A percentile compares a stretch with the other conserved stretches of the same genome.
Conservation (phyloP, 1,139 yeast species). For the Yamadazyma membranifaciens region DNA sequence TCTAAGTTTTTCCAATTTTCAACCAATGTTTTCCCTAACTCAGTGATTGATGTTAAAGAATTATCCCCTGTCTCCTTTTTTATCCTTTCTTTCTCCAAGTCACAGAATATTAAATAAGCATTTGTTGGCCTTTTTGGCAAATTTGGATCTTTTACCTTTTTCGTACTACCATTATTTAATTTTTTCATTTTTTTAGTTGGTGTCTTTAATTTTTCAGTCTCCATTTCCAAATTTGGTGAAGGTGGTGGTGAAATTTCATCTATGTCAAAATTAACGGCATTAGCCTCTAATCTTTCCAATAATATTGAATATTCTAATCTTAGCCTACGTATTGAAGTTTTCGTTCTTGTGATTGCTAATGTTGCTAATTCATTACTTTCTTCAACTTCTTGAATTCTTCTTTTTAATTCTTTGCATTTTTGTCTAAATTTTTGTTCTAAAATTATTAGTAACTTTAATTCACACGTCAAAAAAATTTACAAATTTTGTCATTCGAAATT, state of each 20-base stretch:
- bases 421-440: slow-evolving; percentile 48
- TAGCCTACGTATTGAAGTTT: slow-evolving; percentile 71
- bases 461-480: not conserved
- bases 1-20: slow-evolving; percentile 82
- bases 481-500: no score
- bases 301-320: slow-evolving; percentile 80
- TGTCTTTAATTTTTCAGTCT: slow-evolving; percentile 20
- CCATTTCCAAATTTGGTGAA: slow-evolving; percentile 17
- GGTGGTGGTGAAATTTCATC: slow-evolving; percentile 47
- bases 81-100: slow-evolving; percentile 74
- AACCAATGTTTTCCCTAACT: slow-evolving; percentile 62
- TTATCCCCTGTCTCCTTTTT: slow-evolving; percentile 30
- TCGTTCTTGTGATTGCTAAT: slow-evolving; percentile 75
- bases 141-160: slow-evolving; percentile 65
- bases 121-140: slow-evolving; percentile 88
- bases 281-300: slow-evolving; percentile 73
- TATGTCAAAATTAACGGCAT: slow-evolving; percentile 35
- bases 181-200: slow-evolving; percentile 22
- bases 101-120: slow-evolving; percentile 86
- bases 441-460: not conserved
- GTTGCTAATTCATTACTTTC: slow-evolving; percentile 77
- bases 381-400: slow-evolving; percentile 72
- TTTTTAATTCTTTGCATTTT: slow-evolving; percentile 70
- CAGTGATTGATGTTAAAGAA: slow-evolving; percentile 19
- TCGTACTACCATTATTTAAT: slow-evolving; percentile 12